Conservation (phyloP, 257 asterid species). For the Rubia yunnanensis region DNA sequence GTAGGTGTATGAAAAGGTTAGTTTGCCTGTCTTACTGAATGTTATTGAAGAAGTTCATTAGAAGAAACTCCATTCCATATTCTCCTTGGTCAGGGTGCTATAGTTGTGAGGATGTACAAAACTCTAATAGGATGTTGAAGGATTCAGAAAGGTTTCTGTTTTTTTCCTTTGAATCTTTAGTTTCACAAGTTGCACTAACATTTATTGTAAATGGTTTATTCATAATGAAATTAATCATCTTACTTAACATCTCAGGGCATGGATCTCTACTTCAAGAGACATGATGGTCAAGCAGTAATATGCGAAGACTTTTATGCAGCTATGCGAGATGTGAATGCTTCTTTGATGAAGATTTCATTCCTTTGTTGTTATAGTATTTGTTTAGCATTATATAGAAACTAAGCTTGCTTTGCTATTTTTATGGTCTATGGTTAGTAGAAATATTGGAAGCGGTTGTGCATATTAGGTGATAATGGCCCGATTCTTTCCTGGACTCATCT, state of each 20-base stretch:
- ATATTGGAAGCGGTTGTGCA: too few relatives aligned
- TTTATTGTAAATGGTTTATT: background rate
- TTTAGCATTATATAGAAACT: too few relatives aligned
- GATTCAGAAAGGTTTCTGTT: conserved; percentile 58
- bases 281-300: conserved; percentile 82
- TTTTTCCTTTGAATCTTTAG: background rate
- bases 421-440: too few relatives aligned
- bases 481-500: too few relatives aligned
- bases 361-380: too few relatives aligned
- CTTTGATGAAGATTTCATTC: too few relatives aligned
- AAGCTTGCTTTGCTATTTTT: too few relatives aligned
- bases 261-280: conserved; percentile 73
- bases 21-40: conserved; percentile 8
- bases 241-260: conserved; percentile 46
- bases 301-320: conserved; percentile 89
- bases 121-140: conserved; percentile 60
- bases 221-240: background rate
- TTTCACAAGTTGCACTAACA: too few relatives aligned
- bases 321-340: conserved; percentile 99
- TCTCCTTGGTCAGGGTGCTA: conserved; percentile 59
- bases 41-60: conserved; percentile 2
- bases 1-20: conserved; percentile 78
- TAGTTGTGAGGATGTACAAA: conserved; percentile 88
- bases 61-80: conserved; percentile 3
- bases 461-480: too few relatives aligned